These are phyloP conservation scores for Termitomyces sp. DNA, from an alignment of 768 basidiomycete genomes.

Conservation along the genomic window DNA sequence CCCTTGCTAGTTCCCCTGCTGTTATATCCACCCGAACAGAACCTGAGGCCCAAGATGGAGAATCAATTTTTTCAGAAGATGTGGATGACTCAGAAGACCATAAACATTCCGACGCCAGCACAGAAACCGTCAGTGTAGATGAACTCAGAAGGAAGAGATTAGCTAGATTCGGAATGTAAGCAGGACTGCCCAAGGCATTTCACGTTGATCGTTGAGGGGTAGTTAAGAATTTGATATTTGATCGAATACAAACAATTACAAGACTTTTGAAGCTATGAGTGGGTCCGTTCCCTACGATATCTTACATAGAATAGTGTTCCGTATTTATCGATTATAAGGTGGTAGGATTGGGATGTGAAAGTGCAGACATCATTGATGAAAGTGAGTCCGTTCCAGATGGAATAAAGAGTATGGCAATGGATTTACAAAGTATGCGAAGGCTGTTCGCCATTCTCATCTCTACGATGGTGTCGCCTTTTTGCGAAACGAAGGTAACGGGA, in stretches of 20 bases:
- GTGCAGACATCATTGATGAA: not conserved
- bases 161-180: conserved; percentile 56
- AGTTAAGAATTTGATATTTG: not conserved
- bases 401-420: not conserved
- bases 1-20: not conserved
- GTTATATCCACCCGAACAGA: not conserved
- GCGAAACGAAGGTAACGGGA: conserved; percentile 56
- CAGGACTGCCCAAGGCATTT: not conserved
- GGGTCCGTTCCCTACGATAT: not conserved
- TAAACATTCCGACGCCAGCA: conserved; percentile 14
- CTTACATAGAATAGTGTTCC: not conserved
- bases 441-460: conserved; percentile 24
- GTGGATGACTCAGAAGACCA: conserved; percentile 15
- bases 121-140: conserved; percentile 47
- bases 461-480: conserved; percentile 26
- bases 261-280: not conserved
- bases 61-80: conserved; percentile 32
- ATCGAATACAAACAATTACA: not conserved
- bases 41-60: conserved; percentile 26
- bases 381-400: not conserved
- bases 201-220: not conserved
- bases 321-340: not conserved
- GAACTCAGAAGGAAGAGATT: conserved; percentile 61
- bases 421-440: conserved; percentile 15
- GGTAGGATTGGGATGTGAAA: not conserved